Evolutionary conservation across 148 eudicot genomes (phyloP).

Genomic region (Polygonum maritimum): DNA sequence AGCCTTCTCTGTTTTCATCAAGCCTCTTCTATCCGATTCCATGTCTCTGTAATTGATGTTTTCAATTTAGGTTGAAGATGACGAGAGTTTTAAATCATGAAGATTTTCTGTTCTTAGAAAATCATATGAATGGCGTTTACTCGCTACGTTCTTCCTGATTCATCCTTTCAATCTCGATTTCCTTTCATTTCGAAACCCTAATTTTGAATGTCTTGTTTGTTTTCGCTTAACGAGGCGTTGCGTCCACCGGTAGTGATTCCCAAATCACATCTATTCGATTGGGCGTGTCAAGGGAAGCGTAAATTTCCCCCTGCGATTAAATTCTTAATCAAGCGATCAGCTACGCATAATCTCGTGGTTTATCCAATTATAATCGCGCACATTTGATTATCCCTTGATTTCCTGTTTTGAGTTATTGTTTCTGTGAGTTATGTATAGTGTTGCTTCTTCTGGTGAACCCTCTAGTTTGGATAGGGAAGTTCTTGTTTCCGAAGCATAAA

Average conservation of each 20-base stretch:
- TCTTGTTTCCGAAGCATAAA: slow-evolving; percentile 2
- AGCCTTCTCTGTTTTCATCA: neutral
- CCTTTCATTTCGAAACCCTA: too few species aligned
- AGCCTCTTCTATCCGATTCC: neutral
- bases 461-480: neutral
- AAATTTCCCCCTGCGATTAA: too few species aligned
- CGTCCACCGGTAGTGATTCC: too few species aligned
- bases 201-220: too few species aligned
- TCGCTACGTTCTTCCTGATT: slow-evolving; percentile 11
- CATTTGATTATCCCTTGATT: too few species aligned
- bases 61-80: neutral
- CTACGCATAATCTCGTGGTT: too few species aligned
- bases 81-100: neutral
- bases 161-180: neutral
- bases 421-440: neutral
- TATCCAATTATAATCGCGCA: too few species aligned
- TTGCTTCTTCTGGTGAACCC: neutral
- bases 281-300: too few species aligned
- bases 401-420: neutral
- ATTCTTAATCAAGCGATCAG: too few species aligned
- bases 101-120: neutral
- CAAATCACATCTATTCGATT: too few species aligned
- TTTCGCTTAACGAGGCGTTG: too few species aligned
- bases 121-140: slow-evolving; percentile 2
- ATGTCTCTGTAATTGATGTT: neutral